A percentile compares a stretch with the other conserved stretches of the same genome.
Conservation (phyloP, 495 filamentous ascomycete genomes). For the Aspergillus panamensis region DNA sequence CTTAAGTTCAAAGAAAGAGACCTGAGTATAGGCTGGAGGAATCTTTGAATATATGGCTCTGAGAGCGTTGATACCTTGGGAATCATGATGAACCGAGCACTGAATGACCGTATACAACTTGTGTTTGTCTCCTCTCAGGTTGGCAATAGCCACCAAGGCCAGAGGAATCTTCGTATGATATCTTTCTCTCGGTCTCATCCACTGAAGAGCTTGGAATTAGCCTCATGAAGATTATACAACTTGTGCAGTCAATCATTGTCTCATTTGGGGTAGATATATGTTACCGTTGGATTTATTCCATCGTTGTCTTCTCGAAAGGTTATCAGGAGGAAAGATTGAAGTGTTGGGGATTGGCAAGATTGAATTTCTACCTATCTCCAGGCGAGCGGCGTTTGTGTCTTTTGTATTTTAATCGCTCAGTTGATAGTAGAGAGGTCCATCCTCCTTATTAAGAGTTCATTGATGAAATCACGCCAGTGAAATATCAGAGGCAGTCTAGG, state of each 20-base stretch:
- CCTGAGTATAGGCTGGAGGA: neutral
- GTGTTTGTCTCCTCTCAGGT: neutral
- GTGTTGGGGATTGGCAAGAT: neutral
- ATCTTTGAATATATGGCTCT: neutral
- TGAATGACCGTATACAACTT: neutral
- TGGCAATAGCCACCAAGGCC: too few relatives aligned
- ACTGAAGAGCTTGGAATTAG: too few relatives aligned
- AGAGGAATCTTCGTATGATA: neutral
- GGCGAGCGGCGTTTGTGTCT: neutral
- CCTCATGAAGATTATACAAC: neutral
- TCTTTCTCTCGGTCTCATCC: too few relatives aligned
- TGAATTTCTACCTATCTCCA: neutral
- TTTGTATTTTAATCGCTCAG: neutral
- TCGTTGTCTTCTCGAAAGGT: neutral
- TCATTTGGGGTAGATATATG: neutral
- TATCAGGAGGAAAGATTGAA: neutral
- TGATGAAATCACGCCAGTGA: too few relatives aligned
- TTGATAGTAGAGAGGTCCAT: neutral
- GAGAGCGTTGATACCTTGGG: neutral
- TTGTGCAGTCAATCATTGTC: neutral
- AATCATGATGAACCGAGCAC: neutral
- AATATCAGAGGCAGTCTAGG: too few relatives aligned
- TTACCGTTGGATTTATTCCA: neutral
- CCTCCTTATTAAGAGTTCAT: too few relatives aligned
- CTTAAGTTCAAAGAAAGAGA: neutral